A percentile compares a stretch with the other conserved stretches of the same genome.
Evolutionary conservation across 2,329 filamentous ascomycete species (phyloP).

Genomic region (Pseudophaeomoniella oleicola): DNA sequence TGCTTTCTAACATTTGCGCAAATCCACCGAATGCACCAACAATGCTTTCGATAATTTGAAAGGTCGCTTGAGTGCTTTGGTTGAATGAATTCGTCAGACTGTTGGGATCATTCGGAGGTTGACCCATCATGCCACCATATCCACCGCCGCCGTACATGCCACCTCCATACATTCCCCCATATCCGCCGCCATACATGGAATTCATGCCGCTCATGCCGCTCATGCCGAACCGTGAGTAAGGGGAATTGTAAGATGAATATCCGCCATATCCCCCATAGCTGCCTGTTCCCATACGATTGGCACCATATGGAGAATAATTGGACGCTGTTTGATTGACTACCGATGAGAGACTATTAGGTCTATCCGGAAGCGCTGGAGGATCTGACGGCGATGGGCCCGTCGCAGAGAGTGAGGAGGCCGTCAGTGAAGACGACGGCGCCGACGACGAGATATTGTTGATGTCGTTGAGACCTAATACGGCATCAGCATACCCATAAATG

Average conservation of each 20-base stretch:
- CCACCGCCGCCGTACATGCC: conserved; percentile 25
- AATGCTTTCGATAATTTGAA: conserved; percentile 95
- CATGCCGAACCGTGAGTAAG: conserved; percentile 37
- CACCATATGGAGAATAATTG: conserved; percentile 55
- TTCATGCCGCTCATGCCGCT: conserved; percentile 28
- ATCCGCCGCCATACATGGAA: conserved; percentile 29
- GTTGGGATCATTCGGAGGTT: conserved; percentile 71
- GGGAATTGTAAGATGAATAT: conserved; percentile 39
- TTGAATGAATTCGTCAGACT: conserved; percentile 92
- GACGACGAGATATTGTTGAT: no score
- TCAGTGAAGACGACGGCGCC: conserved; percentile 24
- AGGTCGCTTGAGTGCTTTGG: conserved; percentile 89
- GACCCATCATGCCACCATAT: conserved; percentile 32
- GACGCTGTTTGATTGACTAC: conserved; percentile 80
- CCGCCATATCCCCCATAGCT: conserved; percentile 33
- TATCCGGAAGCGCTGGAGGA: conserved; percentile 61
- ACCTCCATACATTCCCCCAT: conserved; percentile 28
- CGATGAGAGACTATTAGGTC: conserved; percentile 62
- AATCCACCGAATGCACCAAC: conserved; percentile 95
- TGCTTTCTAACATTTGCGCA: conserved; percentile 98
- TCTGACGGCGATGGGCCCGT: conserved; percentile 28
- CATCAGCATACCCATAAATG: no score
- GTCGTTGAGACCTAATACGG: no score
- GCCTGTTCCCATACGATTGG: conserved; percentile 40
- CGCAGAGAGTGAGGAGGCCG: no score